Conservation (phyloP, 495 filamentous ascomycete species). For the Podospora bellae-mahoneyi region DNA sequence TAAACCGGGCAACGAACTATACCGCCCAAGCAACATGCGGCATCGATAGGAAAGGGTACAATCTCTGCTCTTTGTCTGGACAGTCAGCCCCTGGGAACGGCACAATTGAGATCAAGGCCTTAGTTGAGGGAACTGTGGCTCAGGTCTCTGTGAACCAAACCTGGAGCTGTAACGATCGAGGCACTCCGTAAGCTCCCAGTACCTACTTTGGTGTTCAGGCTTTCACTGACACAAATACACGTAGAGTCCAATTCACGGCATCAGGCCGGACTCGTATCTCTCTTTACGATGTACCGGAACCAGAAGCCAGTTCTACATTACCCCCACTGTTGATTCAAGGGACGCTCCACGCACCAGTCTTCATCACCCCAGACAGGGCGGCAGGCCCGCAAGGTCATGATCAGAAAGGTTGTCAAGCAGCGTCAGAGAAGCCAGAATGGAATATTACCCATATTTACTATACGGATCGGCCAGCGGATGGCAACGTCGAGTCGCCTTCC, state of each 20-base stretch:
- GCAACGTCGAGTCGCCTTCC: slow-evolving; percentile 6
- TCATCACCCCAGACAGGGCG: slow-evolving; percentile 25
- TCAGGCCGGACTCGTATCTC: slow-evolving; percentile 5
- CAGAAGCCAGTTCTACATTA: not conserved
- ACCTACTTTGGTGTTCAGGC: not conserved
- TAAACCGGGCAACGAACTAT: slow-evolving; percentile 34
- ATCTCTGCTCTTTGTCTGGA: not conserved
- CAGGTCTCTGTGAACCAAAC: slow-evolving; percentile 18
- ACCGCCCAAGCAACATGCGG: slow-evolving; percentile 19
- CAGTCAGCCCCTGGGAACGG: not conserved
- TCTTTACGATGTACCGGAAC: not conserved
- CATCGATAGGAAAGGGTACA: slow-evolving; percentile 12
- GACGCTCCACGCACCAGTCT: slow-evolving; percentile 20
- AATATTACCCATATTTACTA: slow-evolving; percentile 16
- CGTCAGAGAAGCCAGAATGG: slow-evolving; percentile 24
- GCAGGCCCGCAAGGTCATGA: slow-evolving; percentile 23
- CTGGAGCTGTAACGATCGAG: slow-evolving; percentile 26
- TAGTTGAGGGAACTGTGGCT: slow-evolving; percentile 1
- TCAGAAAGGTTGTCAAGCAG: slow-evolving; percentile 12
- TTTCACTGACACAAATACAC: not conserved
- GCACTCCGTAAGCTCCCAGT: not conserved
- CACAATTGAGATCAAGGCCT: not conserved
- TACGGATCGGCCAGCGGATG: slow-evolving; percentile 23
- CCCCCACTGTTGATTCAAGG: slow-evolving; percentile 24
- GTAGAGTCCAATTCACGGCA: slow-evolving; percentile 21